phyloP scores from a whole-genome alignment of 371 early-diverging fungal genomes.

The Haplosporangium sp. region DNA sequence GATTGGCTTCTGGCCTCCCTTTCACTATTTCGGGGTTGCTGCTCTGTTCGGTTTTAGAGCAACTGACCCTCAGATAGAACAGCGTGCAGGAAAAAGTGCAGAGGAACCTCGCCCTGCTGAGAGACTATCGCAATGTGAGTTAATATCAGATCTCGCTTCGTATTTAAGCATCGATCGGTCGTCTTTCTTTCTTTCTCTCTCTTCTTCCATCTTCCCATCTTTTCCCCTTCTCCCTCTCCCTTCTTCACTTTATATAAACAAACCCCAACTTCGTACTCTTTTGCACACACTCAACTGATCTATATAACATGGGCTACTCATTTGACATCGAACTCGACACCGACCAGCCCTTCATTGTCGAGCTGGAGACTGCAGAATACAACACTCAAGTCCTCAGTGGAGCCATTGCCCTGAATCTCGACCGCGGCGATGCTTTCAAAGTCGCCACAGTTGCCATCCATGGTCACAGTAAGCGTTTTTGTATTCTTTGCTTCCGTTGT shows the following conservation, averaged over 20 bases:
- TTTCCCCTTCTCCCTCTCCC: background rate
- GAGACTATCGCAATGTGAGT: no score
- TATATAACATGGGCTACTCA: constrained; percentile 35
- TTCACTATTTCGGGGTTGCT: constrained; percentile 11
- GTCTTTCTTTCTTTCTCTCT: background rate
- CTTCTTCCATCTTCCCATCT: background rate
- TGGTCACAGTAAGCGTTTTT: constrained; percentile 40
- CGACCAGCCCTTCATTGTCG: constrained; percentile 49
- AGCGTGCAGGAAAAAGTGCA: no score
- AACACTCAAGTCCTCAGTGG: constrained; percentile 40
- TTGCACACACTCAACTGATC: background rate
- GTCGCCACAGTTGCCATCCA: constrained; percentile 46
- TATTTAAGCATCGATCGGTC: constrained; percentile 5
- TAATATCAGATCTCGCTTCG: no score
- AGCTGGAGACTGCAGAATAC: constrained; percentile 28
- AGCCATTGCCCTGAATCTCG: constrained; percentile 29
- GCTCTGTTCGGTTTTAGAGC: background rate
- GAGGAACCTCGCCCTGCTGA: background rate
- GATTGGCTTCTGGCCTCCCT: background rate
- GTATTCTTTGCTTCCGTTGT: background rate
- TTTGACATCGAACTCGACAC: constrained; percentile 54
- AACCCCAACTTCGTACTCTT: background rate
- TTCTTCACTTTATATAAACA: background rate
- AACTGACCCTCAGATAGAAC: background rate
- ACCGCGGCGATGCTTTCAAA: constrained; percentile 38